Conservation (phyloP, 306 rosid species). For the Casuarina cunninghamiana region DNA sequence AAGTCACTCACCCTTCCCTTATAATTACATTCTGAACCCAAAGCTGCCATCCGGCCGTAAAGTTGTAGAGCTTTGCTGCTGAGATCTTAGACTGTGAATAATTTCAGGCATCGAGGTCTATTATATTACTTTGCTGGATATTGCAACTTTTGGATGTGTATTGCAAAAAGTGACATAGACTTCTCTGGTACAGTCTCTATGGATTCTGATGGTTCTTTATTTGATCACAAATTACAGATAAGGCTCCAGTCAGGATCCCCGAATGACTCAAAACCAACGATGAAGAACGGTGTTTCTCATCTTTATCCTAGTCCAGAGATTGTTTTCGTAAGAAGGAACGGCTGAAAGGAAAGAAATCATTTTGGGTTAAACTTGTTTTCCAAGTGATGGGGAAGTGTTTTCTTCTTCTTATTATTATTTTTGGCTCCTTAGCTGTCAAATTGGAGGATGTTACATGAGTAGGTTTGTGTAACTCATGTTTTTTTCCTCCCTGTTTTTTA, state of each 20-base stretch:
- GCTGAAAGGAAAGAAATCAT: constrained; percentile 35
- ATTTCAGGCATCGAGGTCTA: neutral
- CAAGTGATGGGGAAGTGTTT: constrained; percentile 43
- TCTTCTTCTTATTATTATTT: constrained; percentile 14
- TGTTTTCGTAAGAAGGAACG: constrained; percentile 42
- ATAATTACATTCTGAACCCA: too few species aligned
- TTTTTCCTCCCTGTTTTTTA: constrained; percentile 53
- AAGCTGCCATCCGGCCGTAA: too few species aligned
- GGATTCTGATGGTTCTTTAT: constrained; percentile 16
- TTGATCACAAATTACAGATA: constrained; percentile 42
- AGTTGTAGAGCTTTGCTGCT: neutral
- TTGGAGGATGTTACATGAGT: constrained; percentile 59
- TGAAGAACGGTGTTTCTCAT: constrained; percentile 26
- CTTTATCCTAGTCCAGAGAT: constrained; percentile 44
- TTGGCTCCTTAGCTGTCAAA: constrained; percentile 33
- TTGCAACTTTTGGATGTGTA: neutral
- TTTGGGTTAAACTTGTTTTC: neutral
- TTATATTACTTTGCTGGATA: neutral
- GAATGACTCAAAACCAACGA: constrained; percentile 29
- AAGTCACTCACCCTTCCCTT: too few species aligned
- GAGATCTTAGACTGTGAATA: neutral
- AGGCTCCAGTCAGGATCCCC: constrained; percentile 41
- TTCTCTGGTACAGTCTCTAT: neutral
- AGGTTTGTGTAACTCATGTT: constrained; percentile 28
- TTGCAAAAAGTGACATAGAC: neutral